Evolutionary conservation across 2,329 filamentous ascomycete species (phyloP).

Genomic region (Scytalidium lignicola): DNA sequence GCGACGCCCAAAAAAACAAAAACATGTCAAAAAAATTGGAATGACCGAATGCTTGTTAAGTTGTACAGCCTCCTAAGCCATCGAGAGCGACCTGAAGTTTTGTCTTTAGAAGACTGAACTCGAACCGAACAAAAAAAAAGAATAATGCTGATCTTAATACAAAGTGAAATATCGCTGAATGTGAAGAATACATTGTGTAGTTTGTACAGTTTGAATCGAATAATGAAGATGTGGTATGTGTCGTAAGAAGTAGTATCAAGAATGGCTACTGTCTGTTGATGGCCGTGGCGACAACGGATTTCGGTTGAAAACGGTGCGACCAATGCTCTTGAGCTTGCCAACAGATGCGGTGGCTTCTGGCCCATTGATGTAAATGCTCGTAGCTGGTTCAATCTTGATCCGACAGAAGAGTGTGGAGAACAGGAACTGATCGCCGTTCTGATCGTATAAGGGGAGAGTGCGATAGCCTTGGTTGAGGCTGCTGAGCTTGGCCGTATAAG

Average conservation of each 20-base stretch:
- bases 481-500: conserved; percentile 86
- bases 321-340: conserved; percentile 51
- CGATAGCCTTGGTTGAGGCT: conserved; percentile 90
- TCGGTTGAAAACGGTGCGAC: conserved; percentile 54
- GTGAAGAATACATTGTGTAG: conserved; percentile 11
- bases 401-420: conserved; percentile 94
- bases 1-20: conserved; percentile 17
- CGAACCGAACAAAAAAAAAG: conserved; percentile 17
- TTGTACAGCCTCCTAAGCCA: background rate
- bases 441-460: conserved; percentile 83
- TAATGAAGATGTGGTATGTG: background rate
- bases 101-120: conserved; percentile 11
- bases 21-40: conserved; percentile 10
- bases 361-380: conserved; percentile 51
- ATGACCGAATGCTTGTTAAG: conserved; percentile 1
- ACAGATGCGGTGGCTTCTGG: conserved; percentile 37
- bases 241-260: conserved; percentile 5
- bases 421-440: conserved; percentile 84
- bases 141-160: conserved; percentile 10
- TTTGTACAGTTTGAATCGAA: conserved; percentile 17
- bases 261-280: conserved; percentile 15
- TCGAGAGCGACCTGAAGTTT: conserved; percentile 1
- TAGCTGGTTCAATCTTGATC: conserved; percentile 61
- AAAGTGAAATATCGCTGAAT: conserved; percentile 6
- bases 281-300: conserved; percentile 24